phyloP scores from a whole-genome alignment of 495 filamentous ascomycete species.

The Neurospora sp. region DNA sequence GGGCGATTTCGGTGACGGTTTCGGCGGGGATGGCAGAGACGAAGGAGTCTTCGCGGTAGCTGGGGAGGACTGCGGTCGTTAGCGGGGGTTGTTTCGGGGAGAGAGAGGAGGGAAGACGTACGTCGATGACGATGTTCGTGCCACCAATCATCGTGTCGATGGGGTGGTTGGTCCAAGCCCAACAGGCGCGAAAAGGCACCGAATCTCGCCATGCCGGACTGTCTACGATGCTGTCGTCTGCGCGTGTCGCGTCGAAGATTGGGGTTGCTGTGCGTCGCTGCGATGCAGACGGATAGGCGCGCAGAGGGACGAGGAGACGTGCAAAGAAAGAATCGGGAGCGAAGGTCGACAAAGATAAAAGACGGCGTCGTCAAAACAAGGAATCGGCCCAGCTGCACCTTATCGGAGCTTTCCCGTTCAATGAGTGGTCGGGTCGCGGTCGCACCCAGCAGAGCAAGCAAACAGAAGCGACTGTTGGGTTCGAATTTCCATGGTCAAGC shows the following conservation, averaged over 20 bases:
- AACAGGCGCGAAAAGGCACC: constrained; percentile 23
- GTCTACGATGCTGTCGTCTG: background rate
- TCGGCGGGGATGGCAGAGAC: constrained; percentile 54
- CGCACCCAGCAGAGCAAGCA: background rate
- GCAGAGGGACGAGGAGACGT: background rate
- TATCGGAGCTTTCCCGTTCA: background rate
- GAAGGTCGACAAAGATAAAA: background rate
- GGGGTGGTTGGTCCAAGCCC: constrained; percentile 32
- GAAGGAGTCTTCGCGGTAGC: constrained; percentile 39
- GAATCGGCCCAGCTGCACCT: background rate
- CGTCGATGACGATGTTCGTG: constrained; percentile 29
- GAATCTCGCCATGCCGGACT: constrained; percentile 15
- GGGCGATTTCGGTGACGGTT: constrained; percentile 76
- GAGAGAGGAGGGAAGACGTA: constrained; percentile 15
- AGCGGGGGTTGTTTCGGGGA: constrained; percentile 9
- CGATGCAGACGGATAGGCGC: background rate
- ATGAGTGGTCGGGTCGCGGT: background rate
- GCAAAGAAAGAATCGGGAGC: background rate
- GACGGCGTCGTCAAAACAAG: background rate
- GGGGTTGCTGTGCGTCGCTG: background rate
- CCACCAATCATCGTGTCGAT: constrained; percentile 25
- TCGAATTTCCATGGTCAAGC: background rate
- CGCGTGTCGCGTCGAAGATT: background rate
- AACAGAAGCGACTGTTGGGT: background rate
- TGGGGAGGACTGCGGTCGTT: constrained; percentile 47